Percentiles rank a stretch among this genome's conserved stretches.
Evolutionary conservation across 2,329 filamentous ascomycete species (phyloP).

Genomic region (Fusarium abutilonis): DNA sequence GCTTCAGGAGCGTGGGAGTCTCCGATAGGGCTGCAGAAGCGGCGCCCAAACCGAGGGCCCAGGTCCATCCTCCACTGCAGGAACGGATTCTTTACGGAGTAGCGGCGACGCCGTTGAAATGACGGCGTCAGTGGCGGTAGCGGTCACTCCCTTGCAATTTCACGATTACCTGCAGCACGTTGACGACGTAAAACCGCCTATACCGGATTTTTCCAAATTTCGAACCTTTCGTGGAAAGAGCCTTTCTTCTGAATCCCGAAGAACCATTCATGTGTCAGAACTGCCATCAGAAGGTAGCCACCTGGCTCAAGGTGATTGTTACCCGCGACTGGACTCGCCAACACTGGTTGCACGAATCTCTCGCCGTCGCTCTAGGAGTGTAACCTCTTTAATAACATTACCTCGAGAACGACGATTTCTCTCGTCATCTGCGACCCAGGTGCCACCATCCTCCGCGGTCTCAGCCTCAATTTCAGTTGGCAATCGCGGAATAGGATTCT

Average conservation of each 20-base stretch:
- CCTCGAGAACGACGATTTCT: conserved; percentile 16
- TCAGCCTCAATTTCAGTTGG: conserved; percentile 36
- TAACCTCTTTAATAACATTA: conserved; percentile 27
- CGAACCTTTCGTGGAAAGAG: conserved; percentile 51
- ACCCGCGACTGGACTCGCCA: conserved; percentile 42
- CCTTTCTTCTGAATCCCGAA: conserved; percentile 44
- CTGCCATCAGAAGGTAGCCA: conserved; percentile 20
- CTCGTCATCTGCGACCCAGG: conserved; percentile 11
- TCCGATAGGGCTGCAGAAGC: conserved; percentile 40
- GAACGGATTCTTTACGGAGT: conserved; percentile 20
- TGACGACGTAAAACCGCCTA: conserved; percentile 31
- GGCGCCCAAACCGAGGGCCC: conserved; percentile 19
- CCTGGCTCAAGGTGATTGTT: conserved; percentile 35
- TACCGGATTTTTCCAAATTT: conserved; percentile 46
- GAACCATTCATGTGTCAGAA: conserved; percentile 46
- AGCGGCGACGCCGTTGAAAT: conserved; percentile 24
- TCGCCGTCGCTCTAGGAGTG: conserved; percentile 45
- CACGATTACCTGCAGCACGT: conserved; percentile 25
- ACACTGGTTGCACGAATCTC: conserved; percentile 16
- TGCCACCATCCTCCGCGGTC: conserved; percentile 20
- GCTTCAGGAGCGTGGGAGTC: conserved; percentile 22
- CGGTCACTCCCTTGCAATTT: conserved; percentile 27
- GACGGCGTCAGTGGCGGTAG: conserved; percentile 27
- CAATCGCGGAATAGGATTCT: conserved; percentile 32
- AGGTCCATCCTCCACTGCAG: conserved; percentile 35